Percentiles rank a stretch among this genome's conserved stretches.
Evolutionary conservation across 371 early-diverging fungal species (phyloP).

Genomic region (Sporodiniella umbellata): DNA sequence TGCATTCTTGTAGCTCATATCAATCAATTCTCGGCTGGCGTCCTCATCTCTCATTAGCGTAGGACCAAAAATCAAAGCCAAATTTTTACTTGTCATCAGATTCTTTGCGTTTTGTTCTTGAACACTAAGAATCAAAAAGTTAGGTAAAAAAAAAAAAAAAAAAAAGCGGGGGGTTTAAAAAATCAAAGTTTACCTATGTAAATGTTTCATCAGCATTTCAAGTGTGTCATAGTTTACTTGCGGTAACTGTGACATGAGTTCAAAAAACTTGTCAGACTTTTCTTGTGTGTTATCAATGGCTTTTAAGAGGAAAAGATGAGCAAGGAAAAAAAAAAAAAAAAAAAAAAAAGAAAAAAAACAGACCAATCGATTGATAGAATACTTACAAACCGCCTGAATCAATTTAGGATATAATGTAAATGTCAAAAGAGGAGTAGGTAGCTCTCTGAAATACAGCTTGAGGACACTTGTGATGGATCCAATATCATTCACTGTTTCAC

Average conservation of each 20-base stretch:
- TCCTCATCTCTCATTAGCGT: slow-evolving; percentile 75
- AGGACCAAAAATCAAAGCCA: slow-evolving; percentile 93
- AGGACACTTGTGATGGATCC: slow-evolving; percentile 86
- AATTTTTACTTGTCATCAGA: slow-evolving; percentile 83
- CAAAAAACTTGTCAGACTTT: slow-evolving; percentile 23
- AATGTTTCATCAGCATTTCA: slow-evolving; percentile 29
- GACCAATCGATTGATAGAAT: too few species aligned
- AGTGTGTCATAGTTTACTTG: slow-evolving; percentile 46
- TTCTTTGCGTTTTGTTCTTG: slow-evolving; percentile 56
- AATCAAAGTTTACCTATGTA: slow-evolving; percentile 26
- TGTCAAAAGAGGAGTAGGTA: slow-evolving; percentile 91
- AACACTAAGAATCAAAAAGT: slow-evolving; percentile 37
- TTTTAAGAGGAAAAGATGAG: too few species aligned
- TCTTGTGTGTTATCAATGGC: slow-evolving; percentile 18
- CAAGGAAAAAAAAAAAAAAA: not conserved
- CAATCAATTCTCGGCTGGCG: slow-evolving; percentile 66
- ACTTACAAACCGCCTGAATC: slow-evolving; percentile 62
- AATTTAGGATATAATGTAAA: slow-evolving; percentile 75
- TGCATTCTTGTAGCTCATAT: slow-evolving; percentile 77
- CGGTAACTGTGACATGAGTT: slow-evolving; percentile 34
- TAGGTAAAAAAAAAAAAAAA: not conserved
- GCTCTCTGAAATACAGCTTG: slow-evolving; percentile 90
- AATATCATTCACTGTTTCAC: slow-evolving; percentile 57
- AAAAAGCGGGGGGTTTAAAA: not conserved
- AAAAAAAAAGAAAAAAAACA: too few species aligned